A percentile compares a stretch with the other conserved stretches of the same genome.
Evolutionary conservation across 2,329 filamentous ascomycete species (phyloP).

Genomic region (Lachnellula occidentalis): DNA sequence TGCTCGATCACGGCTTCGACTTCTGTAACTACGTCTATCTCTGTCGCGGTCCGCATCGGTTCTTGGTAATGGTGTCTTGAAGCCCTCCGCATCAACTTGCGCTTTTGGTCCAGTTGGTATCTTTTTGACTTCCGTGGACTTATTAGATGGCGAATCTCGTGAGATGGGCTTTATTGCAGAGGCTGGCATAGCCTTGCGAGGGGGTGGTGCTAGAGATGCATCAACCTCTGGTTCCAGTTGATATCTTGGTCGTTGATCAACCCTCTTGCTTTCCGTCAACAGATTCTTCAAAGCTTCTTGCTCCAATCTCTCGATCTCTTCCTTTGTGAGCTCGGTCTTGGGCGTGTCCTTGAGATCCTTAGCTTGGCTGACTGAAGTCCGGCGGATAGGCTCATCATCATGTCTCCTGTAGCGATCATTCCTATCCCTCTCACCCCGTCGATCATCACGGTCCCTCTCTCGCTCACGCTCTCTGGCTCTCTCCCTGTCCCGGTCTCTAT

Average conservation of each 20-base stretch:
- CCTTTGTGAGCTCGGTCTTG: constrained; percentile 27
- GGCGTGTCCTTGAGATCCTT: constrained; percentile 9
- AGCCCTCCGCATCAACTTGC: constrained; percentile 13
- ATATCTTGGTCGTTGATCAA: constrained; percentile 28
- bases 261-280: constrained; percentile 29
- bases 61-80: constrained; percentile 17
- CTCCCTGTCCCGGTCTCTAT: constrained; percentile 26
- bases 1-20: constrained; percentile 25
- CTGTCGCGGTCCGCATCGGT: constrained; percentile 14
- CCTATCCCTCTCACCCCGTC: constrained; percentile 15
- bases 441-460: constrained; percentile 34
- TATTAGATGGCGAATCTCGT: constrained; percentile 21
- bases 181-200: constrained; percentile 28
- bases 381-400: constrained; percentile 17
- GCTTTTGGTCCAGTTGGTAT: constrained; percentile 5
- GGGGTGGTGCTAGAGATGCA: constrained; percentile 30
- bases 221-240: constrained; percentile 31
- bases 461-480: constrained; percentile 26
- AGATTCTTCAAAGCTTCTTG: constrained; percentile 32
- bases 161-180: constrained; percentile 32
- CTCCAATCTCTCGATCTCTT: constrained; percentile 30
- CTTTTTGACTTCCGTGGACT: constrained; percentile 26
- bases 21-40: constrained; percentile 15
- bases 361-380: constrained; percentile 12
- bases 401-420: constrained; percentile 25